Conservation (phyloP, 192 early-diverging fungal genomes). For the Gaertneriomyces semiglobifer region DNA sequence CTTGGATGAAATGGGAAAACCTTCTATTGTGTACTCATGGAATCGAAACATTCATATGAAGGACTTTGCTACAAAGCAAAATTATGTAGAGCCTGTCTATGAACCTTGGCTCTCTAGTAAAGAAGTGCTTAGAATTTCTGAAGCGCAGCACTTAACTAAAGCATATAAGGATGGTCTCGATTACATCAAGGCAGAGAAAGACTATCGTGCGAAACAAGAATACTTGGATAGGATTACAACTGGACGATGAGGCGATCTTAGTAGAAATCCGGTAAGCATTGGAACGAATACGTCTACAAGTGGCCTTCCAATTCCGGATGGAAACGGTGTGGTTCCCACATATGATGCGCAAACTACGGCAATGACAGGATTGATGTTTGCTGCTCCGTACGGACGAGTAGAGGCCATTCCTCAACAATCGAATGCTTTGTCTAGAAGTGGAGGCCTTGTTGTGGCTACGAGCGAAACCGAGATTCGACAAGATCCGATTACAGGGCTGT, state of each 20-base stretch:
- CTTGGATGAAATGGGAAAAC: background rate
- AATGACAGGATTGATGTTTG: constrained; percentile 8
- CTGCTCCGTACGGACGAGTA: too few species aligned
- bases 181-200: constrained; percentile 8
- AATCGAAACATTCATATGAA: constrained; percentile 5
- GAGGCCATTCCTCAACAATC: too few species aligned
- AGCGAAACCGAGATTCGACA: too few species aligned
- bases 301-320: constrained; percentile 6
- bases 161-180: constrained; percentile 8
- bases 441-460: too few species aligned
- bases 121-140: background rate
- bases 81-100: background rate
- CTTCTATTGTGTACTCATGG: background rate
- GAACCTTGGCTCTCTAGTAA: background rate
- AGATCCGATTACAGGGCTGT: too few species aligned
- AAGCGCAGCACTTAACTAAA: background rate
- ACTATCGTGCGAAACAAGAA: background rate
- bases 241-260: too few species aligned
- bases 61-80: background rate
- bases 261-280: background rate
- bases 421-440: too few species aligned
- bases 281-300: background rate
- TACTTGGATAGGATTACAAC: constrained; percentile 2
- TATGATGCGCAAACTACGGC: background rate
- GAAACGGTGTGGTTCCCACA: background rate